These are phyloP conservation scores for Xylariaceae sp. DNA, from an alignment of 2,329 filamentous ascomycete genomes.

Conservation along the genomic window DNA sequence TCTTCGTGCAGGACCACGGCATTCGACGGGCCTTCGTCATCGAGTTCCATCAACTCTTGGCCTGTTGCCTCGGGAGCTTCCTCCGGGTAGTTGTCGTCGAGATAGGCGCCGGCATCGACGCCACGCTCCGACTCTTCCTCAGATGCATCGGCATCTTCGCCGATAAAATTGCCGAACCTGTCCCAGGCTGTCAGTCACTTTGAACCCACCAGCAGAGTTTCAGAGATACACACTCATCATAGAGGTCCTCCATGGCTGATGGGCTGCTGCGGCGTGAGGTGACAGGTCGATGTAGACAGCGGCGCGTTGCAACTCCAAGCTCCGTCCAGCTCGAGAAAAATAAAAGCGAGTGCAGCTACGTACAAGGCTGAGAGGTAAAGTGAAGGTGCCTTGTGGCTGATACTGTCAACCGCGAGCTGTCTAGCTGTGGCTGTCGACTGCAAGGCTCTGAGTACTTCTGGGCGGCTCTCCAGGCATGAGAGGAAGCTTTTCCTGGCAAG, in stretches of 20 bases:
- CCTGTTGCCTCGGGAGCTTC: slow-evolving; percentile 57
- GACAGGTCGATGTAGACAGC: not conserved
- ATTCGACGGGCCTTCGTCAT: slow-evolving; percentile 85
- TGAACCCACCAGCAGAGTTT: no score
- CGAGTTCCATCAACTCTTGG: slow-evolving; percentile 89
- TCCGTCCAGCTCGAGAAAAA: slow-evolving; percentile 1
- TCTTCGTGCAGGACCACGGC: slow-evolving; percentile 98
- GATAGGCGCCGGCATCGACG: slow-evolving; percentile 67
- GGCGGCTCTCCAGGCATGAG: no score
- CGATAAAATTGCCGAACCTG: slow-evolving; percentile 97
- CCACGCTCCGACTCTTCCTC: slow-evolving; percentile 78
- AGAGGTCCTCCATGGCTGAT: slow-evolving; percentile 91
- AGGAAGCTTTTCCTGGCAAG: no score
- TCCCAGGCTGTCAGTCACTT: no score
- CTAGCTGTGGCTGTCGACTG: no score
- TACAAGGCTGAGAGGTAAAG: no score
- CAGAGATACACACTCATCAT: slow-evolving; percentile 73
- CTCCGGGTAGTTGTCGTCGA: slow-evolving; percentile 70
- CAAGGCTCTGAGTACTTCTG: no score
- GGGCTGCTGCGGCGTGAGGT: not conserved
- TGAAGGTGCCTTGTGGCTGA: no score
- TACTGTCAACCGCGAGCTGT: no score
- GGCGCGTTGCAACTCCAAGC: not conserved
- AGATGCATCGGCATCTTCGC: slow-evolving; percentile 76
- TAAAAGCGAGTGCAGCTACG: no score